Conservation (phyloP, 1,139 yeast species). For the Pichiaceae sp. region DNA sequence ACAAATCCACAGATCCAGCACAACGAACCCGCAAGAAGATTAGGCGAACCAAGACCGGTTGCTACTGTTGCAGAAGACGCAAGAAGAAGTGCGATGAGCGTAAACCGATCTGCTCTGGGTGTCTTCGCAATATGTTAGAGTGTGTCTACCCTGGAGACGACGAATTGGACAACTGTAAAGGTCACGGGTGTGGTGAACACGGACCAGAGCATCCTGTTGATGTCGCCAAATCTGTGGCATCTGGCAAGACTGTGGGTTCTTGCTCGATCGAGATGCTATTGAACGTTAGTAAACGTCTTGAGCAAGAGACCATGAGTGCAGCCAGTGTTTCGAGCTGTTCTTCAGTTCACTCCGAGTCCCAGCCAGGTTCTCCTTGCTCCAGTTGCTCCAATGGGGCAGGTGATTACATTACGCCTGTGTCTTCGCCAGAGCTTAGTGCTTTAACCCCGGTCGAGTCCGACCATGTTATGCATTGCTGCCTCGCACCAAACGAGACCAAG, state of each 20-base stretch:
- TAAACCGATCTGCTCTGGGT: slow-evolving; percentile 40
- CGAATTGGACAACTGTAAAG: slow-evolving; percentile 8
- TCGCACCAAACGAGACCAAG: slow-evolving; percentile 4
- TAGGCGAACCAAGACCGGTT: slow-evolving; percentile 29
- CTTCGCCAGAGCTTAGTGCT: slow-evolving; percentile 15
- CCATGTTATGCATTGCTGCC: background rate
- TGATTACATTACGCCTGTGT: slow-evolving; percentile 13
- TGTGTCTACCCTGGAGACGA: slow-evolving; percentile 35
- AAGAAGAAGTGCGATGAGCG: slow-evolving; percentile 50
- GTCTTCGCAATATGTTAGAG: slow-evolving; percentile 32
- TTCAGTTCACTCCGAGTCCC: slow-evolving; percentile 4
- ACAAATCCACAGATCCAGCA: background rate
- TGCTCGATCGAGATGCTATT: slow-evolving; percentile 2
- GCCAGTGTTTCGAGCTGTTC: slow-evolving; percentile 1
- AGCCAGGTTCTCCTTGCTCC: slow-evolving; percentile 12
- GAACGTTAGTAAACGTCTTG: background rate
- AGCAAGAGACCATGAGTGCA: background rate
- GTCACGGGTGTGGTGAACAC: background rate
- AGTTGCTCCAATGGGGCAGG: slow-evolving; percentile 5
- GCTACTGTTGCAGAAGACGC: slow-evolving; percentile 36
- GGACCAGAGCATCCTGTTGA: background rate
- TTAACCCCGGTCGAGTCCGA: background rate
- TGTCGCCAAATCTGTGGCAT: background rate
- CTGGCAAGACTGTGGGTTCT: background rate
- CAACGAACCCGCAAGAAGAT: slow-evolving; percentile 22